Evolutionary conservation across 768 basidiomycete genomes (phyloP).

Genomic region (Hydnum rufescens): DNA sequence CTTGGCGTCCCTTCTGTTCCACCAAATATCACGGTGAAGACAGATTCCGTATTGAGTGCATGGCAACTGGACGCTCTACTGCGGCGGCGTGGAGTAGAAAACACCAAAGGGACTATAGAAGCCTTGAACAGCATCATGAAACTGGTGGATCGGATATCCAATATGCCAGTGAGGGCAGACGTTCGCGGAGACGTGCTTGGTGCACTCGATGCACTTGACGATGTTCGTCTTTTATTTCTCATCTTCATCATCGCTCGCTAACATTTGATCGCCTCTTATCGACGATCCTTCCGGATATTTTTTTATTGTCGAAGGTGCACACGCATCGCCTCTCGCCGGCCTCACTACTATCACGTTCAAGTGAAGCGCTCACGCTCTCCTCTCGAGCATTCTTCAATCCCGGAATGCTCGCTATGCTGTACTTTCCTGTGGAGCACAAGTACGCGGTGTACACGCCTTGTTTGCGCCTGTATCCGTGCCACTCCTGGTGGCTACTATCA

Average conservation of each 20-base stretch:
- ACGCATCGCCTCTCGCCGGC: neutral
- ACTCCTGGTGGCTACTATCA: slow-evolving; percentile 48
- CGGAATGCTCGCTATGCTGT: slow-evolving; percentile 84
- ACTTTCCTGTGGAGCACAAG: slow-evolving; percentile 96
- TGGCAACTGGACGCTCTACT: slow-evolving; percentile 75
- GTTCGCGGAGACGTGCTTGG: slow-evolving; percentile 54
- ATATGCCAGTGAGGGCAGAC: slow-evolving; percentile 75
- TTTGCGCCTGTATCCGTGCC: slow-evolving; percentile 85
- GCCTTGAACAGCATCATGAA: slow-evolving; percentile 68
- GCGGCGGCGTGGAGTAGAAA: slow-evolving; percentile 50
- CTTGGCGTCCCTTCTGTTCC: slow-evolving; percentile 59
- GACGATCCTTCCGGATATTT: neutral
- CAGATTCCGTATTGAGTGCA: slow-evolving; percentile 24
- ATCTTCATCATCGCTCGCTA: neutral
- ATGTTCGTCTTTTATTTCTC: slow-evolving; percentile 27
- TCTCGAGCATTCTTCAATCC: slow-evolving; percentile 92
- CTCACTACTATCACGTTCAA: slow-evolving; percentile 30
- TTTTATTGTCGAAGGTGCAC: no score
- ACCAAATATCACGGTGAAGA: slow-evolving; percentile 20
- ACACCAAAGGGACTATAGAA: slow-evolving; percentile 42
- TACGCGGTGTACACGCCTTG: slow-evolving; percentile 92
- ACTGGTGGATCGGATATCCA: slow-evolving; percentile 65
- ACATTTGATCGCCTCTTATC: neutral
- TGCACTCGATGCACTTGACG: slow-evolving; percentile 50
- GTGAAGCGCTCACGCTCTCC: slow-evolving; percentile 40